These are phyloP conservation scores for Scheffersomyces lignosus DNA, from an alignment of 805 yeast species.

Conservation along the genomic window DNA sequence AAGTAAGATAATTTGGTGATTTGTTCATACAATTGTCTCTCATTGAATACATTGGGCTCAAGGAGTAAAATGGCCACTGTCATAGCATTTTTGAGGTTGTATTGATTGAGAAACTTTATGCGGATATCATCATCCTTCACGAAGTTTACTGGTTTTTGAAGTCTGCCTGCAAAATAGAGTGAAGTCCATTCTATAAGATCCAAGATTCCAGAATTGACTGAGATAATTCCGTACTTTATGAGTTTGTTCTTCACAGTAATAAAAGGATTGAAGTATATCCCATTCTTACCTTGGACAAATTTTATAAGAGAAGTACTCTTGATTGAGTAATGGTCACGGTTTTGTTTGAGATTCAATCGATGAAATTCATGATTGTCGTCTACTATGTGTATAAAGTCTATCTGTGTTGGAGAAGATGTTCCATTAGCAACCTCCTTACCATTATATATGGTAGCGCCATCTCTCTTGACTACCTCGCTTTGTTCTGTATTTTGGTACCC, in stretches of 20 bases:
- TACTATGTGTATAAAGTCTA: constrained; percentile 84
- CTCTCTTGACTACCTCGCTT: constrained; percentile 12
- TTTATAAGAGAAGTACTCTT: constrained; percentile 24
- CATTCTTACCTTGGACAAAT: constrained; percentile 59
- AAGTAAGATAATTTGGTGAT: constrained; percentile 80
- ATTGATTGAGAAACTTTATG: constrained; percentile 67
- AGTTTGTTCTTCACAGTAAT: constrained; percentile 53
- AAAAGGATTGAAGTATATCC: constrained; percentile 92
- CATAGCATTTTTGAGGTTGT: constrained; percentile 76
- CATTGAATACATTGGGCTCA: constrained; percentile 43
- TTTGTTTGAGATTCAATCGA: constrained; percentile 60
- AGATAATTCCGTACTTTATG: constrained; percentile 86
- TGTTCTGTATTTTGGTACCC: constrained; percentile 27
- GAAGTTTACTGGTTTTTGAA: constrained; percentile 90
- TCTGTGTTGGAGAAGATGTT: constrained; percentile 50
- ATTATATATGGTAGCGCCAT: background rate
- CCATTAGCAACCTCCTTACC: background rate
- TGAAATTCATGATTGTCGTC: constrained; percentile 78
- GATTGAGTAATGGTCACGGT: constrained; percentile 75
- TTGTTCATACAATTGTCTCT: constrained; percentile 66
- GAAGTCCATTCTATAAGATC: constrained; percentile 87
- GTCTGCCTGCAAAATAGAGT: constrained; percentile 85
- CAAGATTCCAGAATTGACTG: constrained; percentile 54
- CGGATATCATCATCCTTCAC: constrained; percentile 58
- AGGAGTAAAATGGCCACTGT: constrained; percentile 62